Evolutionary conservation across 805 yeast species (phyloP), one percentile per base, ranked within the genome.

Genomic region (Candida tibetensis): DNA sequence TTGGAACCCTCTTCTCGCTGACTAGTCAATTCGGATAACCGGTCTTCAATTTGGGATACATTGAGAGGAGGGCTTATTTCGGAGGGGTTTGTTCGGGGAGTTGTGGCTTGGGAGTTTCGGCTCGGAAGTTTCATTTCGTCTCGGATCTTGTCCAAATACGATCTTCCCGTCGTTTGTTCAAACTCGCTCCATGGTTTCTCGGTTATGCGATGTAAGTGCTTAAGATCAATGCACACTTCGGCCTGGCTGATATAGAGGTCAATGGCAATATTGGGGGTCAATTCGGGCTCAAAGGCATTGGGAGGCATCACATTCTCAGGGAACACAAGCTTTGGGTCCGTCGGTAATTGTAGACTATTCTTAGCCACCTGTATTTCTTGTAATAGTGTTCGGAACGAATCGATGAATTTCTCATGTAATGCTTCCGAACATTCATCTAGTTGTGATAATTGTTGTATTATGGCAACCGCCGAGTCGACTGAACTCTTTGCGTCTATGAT

Each of bases 151-250:
- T 84, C 91, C 3, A 79, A 73, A 50, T 77, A 72, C 3, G 85
- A 77, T 36, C 66, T 64, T 4, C 44, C 44, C 4, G 46, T 29
- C 55, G 60, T 28, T 51, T 39, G 31, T 40, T 79, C 74, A 4
- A 81, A 69, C 4, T 69, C 60, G 42, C 74, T 62, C 90, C 90
- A 84, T 1, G 90, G 90, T 40, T 64, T 66, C 42, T 74, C 78
- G 0, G 69, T 69, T 6, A 82, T 71, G 16, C 41, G 54, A 56
- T 42, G 62, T 40, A 43, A 52, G 41, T 39, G 56, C 58, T 56
- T 57, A 30, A 57, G 36, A 34, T 57, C 60, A 1, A 57, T 32
- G 30, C 60, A 56, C 6, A 44, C 53, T 49, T 84, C 89, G 15
- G 82, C 79, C 53, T 79, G 82, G 44, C 72, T 68, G 16, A 82